Percentiles rank a stretch among this genome's conserved stretches.
These are phyloP conservation scores for Blepharisma stoltei DNA, from an alignment of 73 alveolate genomes.

Conservation along the genomic window DNA sequence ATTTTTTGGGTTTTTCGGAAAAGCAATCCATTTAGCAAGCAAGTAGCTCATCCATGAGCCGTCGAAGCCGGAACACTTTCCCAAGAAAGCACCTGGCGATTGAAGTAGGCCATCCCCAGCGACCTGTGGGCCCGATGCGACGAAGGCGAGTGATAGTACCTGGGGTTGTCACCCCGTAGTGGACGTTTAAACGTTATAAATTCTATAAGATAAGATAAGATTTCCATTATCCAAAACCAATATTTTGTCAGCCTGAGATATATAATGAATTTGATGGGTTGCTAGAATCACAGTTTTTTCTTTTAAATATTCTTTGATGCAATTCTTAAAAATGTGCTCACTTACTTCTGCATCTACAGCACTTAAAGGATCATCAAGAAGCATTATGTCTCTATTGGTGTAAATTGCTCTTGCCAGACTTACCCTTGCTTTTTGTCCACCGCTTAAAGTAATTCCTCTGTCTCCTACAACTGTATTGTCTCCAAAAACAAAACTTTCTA, in stretches of 20 bases:
- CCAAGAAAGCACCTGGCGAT: too few species aligned
- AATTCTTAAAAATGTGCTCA: slow-evolving; percentile 39
- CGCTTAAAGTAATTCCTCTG: slow-evolving; percentile 76
- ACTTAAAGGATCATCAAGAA: slow-evolving; percentile 68
- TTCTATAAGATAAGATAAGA: too few species aligned
- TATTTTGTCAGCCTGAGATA: slow-evolving; percentile 40
- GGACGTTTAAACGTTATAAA: too few species aligned
- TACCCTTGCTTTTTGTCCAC: slow-evolving; percentile 86
- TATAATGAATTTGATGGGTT: slow-evolving; percentile 62
- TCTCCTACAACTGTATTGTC: slow-evolving; percentile 92
- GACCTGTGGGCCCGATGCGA: too few species aligned
- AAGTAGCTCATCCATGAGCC: too few species aligned
- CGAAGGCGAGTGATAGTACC: too few species aligned
- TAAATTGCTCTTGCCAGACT: slow-evolving; percentile 86
- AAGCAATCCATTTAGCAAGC: too few species aligned
- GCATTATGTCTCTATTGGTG: slow-evolving; percentile 60
- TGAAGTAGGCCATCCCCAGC: too few species aligned
- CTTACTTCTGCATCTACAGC: slow-evolving; percentile 76
- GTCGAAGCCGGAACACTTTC: too few species aligned
- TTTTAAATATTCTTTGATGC: slow-evolving; percentile 34
- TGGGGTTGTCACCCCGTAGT: too few species aligned
- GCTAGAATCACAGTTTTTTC: slow-evolving; percentile 54
- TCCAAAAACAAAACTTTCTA: slow-evolving; percentile 68
- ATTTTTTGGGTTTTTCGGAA: too few species aligned
- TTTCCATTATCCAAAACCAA: slow-evolving; percentile 36